Percentiles rank a stretch among this genome's conserved stretches.
Evolutionary conservation across 2,329 filamentous ascomycete species (phyloP).

Genomic region (Ophiostoma triangulosporum): DNA sequence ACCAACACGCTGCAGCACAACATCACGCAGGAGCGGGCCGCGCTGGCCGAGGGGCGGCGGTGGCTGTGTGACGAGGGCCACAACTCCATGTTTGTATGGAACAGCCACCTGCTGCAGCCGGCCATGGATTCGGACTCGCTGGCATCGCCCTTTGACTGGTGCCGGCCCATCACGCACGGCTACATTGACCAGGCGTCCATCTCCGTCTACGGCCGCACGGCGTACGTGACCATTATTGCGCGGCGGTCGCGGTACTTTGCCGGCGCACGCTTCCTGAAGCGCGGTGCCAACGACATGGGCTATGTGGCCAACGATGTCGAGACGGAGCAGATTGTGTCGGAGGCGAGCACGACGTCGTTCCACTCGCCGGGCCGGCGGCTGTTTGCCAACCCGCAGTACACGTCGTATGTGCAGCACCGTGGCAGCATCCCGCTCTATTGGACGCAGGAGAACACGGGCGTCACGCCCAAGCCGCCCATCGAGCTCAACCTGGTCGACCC

Average conservation of each 20-base stretch:
- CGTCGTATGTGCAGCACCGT: constrained; percentile 90
- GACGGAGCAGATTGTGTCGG: constrained; percentile 94
- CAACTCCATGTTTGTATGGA: constrained; percentile 98
- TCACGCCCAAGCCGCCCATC: constrained; percentile 92
- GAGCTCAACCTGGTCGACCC: constrained; percentile 91
- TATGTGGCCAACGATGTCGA: constrained; percentile 98
- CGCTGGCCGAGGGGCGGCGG: constrained; percentile 50
- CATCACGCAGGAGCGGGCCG: constrained; percentile 64
- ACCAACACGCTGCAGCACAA: constrained; percentile 88
- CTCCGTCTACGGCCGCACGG: constrained; percentile 73
- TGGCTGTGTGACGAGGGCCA: constrained; percentile 50
- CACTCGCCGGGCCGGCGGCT: constrained; percentile 77
- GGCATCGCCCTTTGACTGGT: constrained; percentile 86
- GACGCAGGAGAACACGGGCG: constrained; percentile 91
- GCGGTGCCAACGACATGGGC: constrained; percentile 84
- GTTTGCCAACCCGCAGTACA: constrained; percentile 82
- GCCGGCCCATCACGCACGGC: constrained; percentile 85
- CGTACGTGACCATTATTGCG: constrained; percentile 90
- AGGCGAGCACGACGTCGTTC: constrained; percentile 88
- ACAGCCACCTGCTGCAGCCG: constrained; percentile 73
- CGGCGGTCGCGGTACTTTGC: constrained; percentile 86
- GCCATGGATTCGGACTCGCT: constrained; percentile 49
- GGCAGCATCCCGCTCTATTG: constrained; percentile 95
- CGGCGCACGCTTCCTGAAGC: constrained; percentile 84
- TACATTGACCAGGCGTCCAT: constrained; percentile 86